Evolutionary conservation across 306 rosid genomes (phyloP).

Genomic region (Quercus agrifolia): DNA sequence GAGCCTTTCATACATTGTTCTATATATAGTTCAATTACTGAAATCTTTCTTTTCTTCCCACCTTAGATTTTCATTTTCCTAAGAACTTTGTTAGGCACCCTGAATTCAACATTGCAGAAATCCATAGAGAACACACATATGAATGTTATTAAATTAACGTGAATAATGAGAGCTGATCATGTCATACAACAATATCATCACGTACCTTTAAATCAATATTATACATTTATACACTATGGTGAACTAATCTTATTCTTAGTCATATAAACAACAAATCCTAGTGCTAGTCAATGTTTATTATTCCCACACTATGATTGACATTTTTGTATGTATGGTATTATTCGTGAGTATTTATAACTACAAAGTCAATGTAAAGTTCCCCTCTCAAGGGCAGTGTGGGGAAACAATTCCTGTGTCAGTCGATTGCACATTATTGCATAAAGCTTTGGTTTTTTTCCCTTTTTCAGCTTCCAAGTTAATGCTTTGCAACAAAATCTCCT

Average conservation of each 20-base stretch:
- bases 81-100: no score
- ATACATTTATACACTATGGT: not conserved
- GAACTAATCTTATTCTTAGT: not conserved
- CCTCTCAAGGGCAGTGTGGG: conserved; percentile 44
- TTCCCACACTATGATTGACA: not conserved
- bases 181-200: not conserved
- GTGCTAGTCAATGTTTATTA: not conserved
- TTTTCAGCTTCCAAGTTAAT: conserved; percentile 27
- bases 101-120: no score
- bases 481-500: conserved; percentile 46
- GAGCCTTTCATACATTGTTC: no score
- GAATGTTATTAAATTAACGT: not conserved
- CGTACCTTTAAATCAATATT: not conserved
- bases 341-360: not conserved
- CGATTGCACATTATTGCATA: conserved; percentile 42
- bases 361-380: not conserved
- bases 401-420: conserved; percentile 31
- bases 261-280: not conserved
- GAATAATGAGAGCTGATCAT: not conserved
- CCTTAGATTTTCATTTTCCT: no score
- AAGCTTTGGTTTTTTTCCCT: conserved; percentile 29
- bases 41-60: no score
- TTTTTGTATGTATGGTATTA: not conserved
- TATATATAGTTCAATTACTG: no score
- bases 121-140: no score